A percentile compares a stretch with the other conserved stretches of the same genome.
Conservation (phyloP, 2,329 filamentous ascomycete genomes). For the Sporothrix pallida region DNA sequence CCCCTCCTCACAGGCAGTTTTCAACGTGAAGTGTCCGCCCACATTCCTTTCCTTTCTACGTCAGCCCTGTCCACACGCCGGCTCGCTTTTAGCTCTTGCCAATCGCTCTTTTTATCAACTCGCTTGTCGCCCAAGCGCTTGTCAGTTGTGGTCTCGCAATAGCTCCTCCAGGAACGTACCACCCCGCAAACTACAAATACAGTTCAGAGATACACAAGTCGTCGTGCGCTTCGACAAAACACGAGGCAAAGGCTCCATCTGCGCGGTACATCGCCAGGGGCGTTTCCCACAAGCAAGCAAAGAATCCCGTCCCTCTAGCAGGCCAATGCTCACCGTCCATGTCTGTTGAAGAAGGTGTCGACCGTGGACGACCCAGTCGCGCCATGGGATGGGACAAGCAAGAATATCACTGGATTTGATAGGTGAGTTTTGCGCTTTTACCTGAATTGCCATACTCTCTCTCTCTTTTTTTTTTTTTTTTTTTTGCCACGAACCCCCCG, state of each 20-base stretch:
- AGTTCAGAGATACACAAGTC: not conserved
- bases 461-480: not conserved
- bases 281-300: constrained; percentile 32
- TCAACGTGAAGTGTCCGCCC: not conserved
- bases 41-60: constrained; percentile 1
- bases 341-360: constrained; percentile 32
- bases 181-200: not conserved
- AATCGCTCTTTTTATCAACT: not conserved
- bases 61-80: not conserved
- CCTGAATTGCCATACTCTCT: not conserved
- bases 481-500: not conserved
- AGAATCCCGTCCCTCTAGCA: not conserved
- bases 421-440: constrained; percentile 30
- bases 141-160: not conserved
- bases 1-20: not conserved
- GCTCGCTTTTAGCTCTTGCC: not conserved
- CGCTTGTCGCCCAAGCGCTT: not conserved
- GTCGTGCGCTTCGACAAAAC: not conserved
- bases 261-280: not conserved
- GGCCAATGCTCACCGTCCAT: constrained; percentile 32
- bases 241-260: not conserved
- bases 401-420: constrained; percentile 17
- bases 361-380: constrained; percentile 30
- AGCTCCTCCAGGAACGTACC: not conserved
- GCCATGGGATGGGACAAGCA: constrained; percentile 29